Conservation (phyloP, 768 basidiomycete genomes). For the Tricholoma bakamatsutake region DNA sequence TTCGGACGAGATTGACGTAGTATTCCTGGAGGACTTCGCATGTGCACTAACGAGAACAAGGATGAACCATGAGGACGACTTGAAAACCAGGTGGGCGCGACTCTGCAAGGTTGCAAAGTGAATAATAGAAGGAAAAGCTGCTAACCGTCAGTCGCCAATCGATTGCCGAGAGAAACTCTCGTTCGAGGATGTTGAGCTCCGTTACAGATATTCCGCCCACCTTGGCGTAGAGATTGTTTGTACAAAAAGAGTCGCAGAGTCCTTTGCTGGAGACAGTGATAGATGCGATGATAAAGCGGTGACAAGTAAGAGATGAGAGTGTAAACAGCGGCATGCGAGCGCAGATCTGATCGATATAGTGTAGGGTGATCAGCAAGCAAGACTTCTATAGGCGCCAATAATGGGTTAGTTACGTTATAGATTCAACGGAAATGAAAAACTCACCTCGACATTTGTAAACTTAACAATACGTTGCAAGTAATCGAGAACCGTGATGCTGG, state of each 20-base stretch:
- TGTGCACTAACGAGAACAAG: conserved; percentile 61
- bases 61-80: conserved; percentile 23
- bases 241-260: conserved; percentile 92
- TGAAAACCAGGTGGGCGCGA: conserved; percentile 11
- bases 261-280: conserved; percentile 93
- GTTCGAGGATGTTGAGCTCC: conserved; percentile 92
- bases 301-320: conserved; percentile 92
- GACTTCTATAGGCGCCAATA: conserved; percentile 45
- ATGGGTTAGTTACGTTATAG: conserved; percentile 3
- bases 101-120: conserved; percentile 10
- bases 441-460: conserved; percentile 94
- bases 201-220: conserved; percentile 90
- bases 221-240: conserved; percentile 90
- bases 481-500: conserved; percentile 83
- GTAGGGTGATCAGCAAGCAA: conserved; percentile 74
- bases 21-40: conserved; percentile 89
- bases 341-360: conserved; percentile 94
- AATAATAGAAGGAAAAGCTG: conserved; percentile 23
- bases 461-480: conserved; percentile 91
- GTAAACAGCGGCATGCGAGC: conserved; percentile 83
- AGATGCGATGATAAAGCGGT: conserved; percentile 94
- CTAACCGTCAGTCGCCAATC: conserved; percentile 94
- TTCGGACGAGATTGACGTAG: conserved; percentile 88
- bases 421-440: conserved; percentile 15
- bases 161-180: conserved; percentile 86